These are phyloP conservation scores for Thielaviopsis ethacetica DNA, from an alignment of 2,329 filamentous ascomycete genomes.

Conservation along the genomic window DNA sequence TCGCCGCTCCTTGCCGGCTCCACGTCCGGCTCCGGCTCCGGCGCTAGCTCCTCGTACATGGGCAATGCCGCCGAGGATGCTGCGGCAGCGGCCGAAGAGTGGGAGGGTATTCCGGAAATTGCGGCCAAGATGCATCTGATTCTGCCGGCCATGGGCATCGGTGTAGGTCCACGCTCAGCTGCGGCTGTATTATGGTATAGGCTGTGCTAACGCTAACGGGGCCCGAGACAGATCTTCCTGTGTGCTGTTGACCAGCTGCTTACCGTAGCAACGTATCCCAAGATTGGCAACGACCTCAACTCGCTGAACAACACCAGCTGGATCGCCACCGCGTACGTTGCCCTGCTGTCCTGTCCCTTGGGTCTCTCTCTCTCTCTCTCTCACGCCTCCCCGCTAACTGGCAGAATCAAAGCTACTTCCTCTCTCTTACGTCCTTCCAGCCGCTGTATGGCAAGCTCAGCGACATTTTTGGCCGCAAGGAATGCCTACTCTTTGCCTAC, in stretches of 20 bases:
- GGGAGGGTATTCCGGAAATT: constrained; percentile 17
- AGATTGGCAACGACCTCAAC: constrained; percentile 59
- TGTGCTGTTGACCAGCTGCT: constrained; percentile 63
- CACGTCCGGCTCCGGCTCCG: neutral
- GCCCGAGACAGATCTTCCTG: constrained; percentile 32
- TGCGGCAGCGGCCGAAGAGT: neutral
- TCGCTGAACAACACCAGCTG: constrained; percentile 60
- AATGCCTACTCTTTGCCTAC: constrained; percentile 48
- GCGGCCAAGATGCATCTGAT: constrained; percentile 23
- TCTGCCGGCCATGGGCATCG: constrained; percentile 23
- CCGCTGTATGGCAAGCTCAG: constrained; percentile 45
- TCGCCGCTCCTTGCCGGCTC: neutral
- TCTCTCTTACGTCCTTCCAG: constrained; percentile 55
- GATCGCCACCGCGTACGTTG: constrained; percentile 39
- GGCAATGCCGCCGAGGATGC: neutral
- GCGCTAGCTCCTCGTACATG: too few species aligned
- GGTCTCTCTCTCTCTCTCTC: too few species aligned
- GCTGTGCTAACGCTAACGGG: neutral
- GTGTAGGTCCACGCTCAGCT: constrained; percentile 32
- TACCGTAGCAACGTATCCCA: constrained; percentile 60
- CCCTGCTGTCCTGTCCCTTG: neutral
- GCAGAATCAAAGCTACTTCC: constrained; percentile 37
- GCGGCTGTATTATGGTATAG: neutral
- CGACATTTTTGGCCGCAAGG: constrained; percentile 55
- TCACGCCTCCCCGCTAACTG: neutral